A percentile compares a stretch with the other conserved stretches of the same genome.
phyloP scores from a whole-genome alignment of 2,329 filamentous ascomycete genomes.

The Fusarium praegraminearum region DNA sequence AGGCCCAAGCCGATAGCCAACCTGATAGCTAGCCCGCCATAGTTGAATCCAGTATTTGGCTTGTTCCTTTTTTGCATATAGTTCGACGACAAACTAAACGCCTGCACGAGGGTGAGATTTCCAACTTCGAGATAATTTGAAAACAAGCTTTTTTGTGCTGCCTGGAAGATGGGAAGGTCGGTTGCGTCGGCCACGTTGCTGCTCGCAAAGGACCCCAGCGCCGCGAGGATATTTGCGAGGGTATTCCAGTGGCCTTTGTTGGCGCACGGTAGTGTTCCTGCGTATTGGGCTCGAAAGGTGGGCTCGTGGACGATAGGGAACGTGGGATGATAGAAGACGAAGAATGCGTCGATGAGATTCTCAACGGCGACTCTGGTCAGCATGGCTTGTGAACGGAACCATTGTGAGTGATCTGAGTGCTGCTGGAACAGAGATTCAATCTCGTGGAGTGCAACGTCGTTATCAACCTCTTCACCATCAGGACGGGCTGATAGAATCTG shows the following conservation, averaged over 20 bases:
- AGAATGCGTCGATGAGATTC: constrained; percentile 31
- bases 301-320: constrained; percentile 35
- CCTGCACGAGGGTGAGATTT: constrained; percentile 31
- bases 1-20: constrained; percentile 22
- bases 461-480: constrained; percentile 30
- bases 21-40: constrained; percentile 20
- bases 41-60: constrained; percentile 30
- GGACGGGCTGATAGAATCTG: constrained; percentile 32
- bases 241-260: constrained; percentile 31
- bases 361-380: constrained; percentile 27
- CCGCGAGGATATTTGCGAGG: constrained; percentile 17
- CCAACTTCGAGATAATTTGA: constrained; percentile 32
- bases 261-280: constrained; percentile 17
- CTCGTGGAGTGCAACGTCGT: constrained; percentile 26
- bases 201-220: constrained; percentile 25
- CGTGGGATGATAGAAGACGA: constrained; percentile 24
- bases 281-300: constrained; percentile 31
- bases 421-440: constrained; percentile 33
- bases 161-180: constrained; percentile 24
- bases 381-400: constrained; percentile 37
- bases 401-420: constrained; percentile 30
- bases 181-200: constrained; percentile 12
- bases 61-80: constrained; percentile 36
- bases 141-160: constrained; percentile 24
- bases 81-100: constrained; percentile 14